Conservation (phyloP, 306 rosid genomes). For the Calophaca sinica region DNA sequence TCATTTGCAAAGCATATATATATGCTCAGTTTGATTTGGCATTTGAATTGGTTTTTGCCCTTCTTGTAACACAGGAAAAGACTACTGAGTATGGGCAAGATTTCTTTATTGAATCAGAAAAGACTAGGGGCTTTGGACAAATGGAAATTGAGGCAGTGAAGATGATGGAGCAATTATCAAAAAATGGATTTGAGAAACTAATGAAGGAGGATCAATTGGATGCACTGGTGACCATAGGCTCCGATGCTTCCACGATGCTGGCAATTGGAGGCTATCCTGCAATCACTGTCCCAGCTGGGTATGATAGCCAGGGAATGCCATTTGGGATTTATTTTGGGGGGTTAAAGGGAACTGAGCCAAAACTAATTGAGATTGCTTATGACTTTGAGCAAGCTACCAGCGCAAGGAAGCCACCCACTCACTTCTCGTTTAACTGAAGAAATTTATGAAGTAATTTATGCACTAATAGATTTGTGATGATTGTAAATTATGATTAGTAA, state of each 20-base stretch:
- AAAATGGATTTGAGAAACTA: slow-evolving; percentile 59
- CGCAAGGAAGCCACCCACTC: slow-evolving; percentile 52
- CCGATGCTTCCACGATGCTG: slow-evolving; percentile 18
- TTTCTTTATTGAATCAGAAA: slow-evolving; percentile 49
- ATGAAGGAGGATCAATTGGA: slow-evolving; percentile 57
- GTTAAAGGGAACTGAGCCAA: slow-evolving; percentile 57
- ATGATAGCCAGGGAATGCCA: slow-evolving; percentile 49
- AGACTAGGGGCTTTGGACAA: slow-evolving; percentile 57
- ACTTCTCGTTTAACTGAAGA: slow-evolving; percentile 5
- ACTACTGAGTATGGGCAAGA: slow-evolving; percentile 66
- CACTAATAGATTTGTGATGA: neutral
- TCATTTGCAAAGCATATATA: neutral
- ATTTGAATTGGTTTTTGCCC: neutral
- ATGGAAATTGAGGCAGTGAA: slow-evolving; percentile 45
- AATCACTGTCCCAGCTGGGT: slow-evolving; percentile 62
- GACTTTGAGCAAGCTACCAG: slow-evolving; percentile 67
- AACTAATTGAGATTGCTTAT: slow-evolving; percentile 59
- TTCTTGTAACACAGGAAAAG: slow-evolving; percentile 52
- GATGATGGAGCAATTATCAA: slow-evolving; percentile 47
- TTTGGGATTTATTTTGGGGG: slow-evolving; percentile 62
- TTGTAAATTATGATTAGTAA: neutral
- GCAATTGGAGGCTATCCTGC: slow-evolving; percentile 68
- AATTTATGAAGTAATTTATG: neutral
- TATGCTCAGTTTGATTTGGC: neutral
- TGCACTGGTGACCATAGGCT: slow-evolving; percentile 55